Conservation (phyloP, 495 filamentous ascomycete genomes). For the Penicillium soppii region DNA sequence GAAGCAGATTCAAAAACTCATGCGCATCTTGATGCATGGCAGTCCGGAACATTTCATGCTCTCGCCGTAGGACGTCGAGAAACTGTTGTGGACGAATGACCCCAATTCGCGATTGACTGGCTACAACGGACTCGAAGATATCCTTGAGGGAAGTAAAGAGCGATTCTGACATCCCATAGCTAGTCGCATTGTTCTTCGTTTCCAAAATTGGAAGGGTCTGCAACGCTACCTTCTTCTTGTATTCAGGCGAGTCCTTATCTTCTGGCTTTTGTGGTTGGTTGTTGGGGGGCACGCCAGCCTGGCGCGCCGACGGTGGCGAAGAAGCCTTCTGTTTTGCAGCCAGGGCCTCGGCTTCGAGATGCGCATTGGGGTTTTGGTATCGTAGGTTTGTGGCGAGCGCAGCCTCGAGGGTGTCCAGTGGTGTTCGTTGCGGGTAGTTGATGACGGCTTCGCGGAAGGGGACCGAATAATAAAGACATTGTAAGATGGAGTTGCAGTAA, state of each 20-base stretch:
- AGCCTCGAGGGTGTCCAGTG: slow-evolving; percentile 51
- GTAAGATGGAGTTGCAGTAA: slow-evolving; percentile 97
- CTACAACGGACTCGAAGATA: slow-evolving; percentile 90
- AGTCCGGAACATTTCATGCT: slow-evolving; percentile 96
- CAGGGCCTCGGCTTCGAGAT: slow-evolving; percentile 42
- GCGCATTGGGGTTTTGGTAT: slow-evolving; percentile 44
- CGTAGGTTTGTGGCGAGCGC: slow-evolving; percentile 45
- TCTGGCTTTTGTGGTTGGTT: slow-evolving; percentile 70
- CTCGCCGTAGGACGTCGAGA: slow-evolving; percentile 84
- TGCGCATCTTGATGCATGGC: slow-evolving; percentile 98
- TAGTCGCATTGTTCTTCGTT: slow-evolving; percentile 71
- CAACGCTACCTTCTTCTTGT: slow-evolving; percentile 93
- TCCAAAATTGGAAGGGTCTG: slow-evolving; percentile 81
- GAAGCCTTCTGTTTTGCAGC: slow-evolving; percentile 45
- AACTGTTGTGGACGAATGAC: slow-evolving; percentile 93
- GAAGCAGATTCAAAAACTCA: slow-evolving; percentile 89
- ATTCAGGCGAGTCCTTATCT: slow-evolving; percentile 82
- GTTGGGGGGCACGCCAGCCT: slow-evolving; percentile 49
- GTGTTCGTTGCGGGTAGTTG: slow-evolving; percentile 75
- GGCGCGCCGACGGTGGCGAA: slow-evolving; percentile 37
- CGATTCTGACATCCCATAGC: slow-evolving; percentile 92
- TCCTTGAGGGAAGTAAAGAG: slow-evolving; percentile 93
- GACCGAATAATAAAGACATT: slow-evolving; percentile 93
- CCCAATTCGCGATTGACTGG: slow-evolving; percentile 76
- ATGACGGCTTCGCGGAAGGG: slow-evolving; percentile 94